Percentiles rank a stretch among this genome's conserved stretches.
These are phyloP conservation scores for Pseudisothecium myosuroides DNA, from an alignment of 225 moss, liverwort and hornwort genomes.

Conservation along the genomic window DNA sequence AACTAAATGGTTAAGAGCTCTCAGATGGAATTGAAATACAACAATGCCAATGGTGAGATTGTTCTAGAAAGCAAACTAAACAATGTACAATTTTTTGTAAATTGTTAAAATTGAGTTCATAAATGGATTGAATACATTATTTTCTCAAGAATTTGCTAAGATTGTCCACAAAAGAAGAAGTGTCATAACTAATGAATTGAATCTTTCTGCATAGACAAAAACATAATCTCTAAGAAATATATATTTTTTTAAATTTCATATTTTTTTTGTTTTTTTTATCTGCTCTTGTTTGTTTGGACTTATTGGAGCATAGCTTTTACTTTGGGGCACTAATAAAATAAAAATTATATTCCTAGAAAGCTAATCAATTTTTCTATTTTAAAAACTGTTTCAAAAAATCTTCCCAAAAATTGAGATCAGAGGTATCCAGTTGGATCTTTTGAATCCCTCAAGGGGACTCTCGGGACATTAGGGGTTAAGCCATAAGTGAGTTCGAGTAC, in stretches of 20 bases:
- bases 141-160: background rate
- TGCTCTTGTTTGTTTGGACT: background rate
- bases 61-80: background rate
- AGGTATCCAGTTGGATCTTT: rapidly evolving
- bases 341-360: background rate
- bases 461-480: background rate
- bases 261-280: no score
- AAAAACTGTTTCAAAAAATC: background rate
- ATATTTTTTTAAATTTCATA: no score
- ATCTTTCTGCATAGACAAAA: background rate
- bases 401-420: background rate
- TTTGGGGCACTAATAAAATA: background rate
- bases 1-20: background rate
- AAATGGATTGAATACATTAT: rapidly evolving
- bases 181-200: background rate
- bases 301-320: background rate
- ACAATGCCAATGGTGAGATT: background rate
- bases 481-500: rapidly evolving
- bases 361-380: background rate
- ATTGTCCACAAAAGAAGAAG: background rate
- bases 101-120: background rate
- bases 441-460: rapidly evolving
- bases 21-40: background rate
- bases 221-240: background rate
- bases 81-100: background rate